Evolutionary conservation across 208 protist species (phyloP), one percentile per base, ranked within the genome.

Genomic region (Leishmania arabica): DNA sequence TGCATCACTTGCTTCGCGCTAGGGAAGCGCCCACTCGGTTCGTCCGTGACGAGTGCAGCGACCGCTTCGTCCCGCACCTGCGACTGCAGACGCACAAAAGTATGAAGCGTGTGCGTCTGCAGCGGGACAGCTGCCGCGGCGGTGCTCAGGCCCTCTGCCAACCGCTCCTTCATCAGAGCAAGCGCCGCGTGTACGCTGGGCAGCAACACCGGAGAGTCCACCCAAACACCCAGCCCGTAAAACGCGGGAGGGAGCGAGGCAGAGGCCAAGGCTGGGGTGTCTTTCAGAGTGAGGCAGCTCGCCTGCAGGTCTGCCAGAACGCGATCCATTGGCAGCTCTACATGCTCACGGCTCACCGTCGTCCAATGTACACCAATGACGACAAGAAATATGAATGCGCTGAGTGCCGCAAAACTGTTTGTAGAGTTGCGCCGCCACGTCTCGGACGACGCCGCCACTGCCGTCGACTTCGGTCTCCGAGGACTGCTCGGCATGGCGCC

Each of bases 171-270:
- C 76, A 96, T 88, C 17, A 85, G 74, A 13, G 81, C 71, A 4
- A 96, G 81, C 17, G 88, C 86, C 5, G 80, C 79, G 75, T 95
- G 93, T 31, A 92, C 90, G 31, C 84, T 78, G 13, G 84, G 77
- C 19, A 91, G 68, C 81, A 90, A 84, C 65, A 62, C 75, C 34
- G 85, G 82, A 13, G 87, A 73, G 71, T 94, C 93, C 40, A 91
- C 90, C 91, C 93, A 96, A 27, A 96, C 90, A 5, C 77, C 82
- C 40, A 96, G 77, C 21, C 90, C 93, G 64, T 89, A 93, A 37
- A 86, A 85, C 27, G 87, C 82, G 40, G 83, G 84, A 27, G 82
- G 89, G 27, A 83, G 84, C 11, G 24, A 31, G 17, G 65, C 27
- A 6, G 60, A 45, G 40, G 54, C 78, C 76, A 13, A 19, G 27